Evolutionary conservation across 129 eudicot genomes (phyloP).

Genomic region (Centaurea solstitialis): DNA sequence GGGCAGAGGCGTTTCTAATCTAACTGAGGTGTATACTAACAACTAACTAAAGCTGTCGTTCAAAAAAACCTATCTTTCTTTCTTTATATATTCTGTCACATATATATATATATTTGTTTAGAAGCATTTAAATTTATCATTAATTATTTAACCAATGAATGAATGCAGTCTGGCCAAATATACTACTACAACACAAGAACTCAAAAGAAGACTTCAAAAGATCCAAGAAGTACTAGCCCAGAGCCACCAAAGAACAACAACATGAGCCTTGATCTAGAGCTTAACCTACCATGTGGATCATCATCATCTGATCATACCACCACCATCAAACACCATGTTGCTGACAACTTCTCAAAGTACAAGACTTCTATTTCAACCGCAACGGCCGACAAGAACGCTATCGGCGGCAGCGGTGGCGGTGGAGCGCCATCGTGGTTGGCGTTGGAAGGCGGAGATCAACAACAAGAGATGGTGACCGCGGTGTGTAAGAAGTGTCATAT

Average conservation of each 20-base stretch:
- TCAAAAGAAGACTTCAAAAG: conserved; percentile 57
- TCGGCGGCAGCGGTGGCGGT: not conserved
- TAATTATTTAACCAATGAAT: not conserved
- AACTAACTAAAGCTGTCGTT: too few species aligned
- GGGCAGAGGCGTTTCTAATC: too few species aligned
- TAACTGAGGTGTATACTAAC: too few species aligned
- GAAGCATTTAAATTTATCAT: not conserved
- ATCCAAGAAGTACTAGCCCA: conserved; percentile 52
- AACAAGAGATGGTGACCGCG: conserved; percentile 79
- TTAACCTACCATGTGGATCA: conserved; percentile 69
- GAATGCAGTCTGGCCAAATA: conserved; percentile 74
- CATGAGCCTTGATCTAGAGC: conserved; percentile 86
- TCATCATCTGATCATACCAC: conserved; percentile 14
- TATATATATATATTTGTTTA: not conserved
- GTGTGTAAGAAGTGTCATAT: conserved; percentile 85
- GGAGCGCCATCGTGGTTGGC: conserved; percentile 55
- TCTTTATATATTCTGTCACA: not conserved
- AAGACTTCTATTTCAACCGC: not conserved
- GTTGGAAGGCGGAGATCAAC: conserved; percentile 47
- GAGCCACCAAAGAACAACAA: conserved; percentile 37
- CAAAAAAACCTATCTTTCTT: not conserved
- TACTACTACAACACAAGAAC: conserved; percentile 73
- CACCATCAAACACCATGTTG: conserved; percentile 25
- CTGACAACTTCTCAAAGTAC: conserved; percentile 31
- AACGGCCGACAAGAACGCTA: not conserved